Conservation (phyloP, 805 yeast species). For the Wickerhamiella allomyrinae region DNA sequence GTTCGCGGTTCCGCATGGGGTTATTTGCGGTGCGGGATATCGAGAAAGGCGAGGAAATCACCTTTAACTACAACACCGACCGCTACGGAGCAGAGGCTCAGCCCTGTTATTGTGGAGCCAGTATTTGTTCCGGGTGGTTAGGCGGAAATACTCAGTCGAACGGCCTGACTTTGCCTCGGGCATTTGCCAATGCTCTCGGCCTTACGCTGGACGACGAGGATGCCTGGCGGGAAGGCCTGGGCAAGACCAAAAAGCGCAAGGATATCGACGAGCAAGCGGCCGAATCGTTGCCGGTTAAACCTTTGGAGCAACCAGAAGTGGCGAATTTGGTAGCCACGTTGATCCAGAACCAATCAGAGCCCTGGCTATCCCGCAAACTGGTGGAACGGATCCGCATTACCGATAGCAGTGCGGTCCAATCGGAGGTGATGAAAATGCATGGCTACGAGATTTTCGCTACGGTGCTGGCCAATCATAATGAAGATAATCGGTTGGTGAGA, state of each 20-base stretch:
- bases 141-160: conserved; percentile 98
- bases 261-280: conserved; percentile 32
- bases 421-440: conserved; percentile 58
- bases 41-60: conserved; percentile 69
- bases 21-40: conserved; percentile 74
- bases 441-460: conserved; percentile 71
- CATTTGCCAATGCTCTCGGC: conserved; percentile 74
- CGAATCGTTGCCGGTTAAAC: conserved; percentile 38
- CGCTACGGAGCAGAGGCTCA: conserved; percentile 92
- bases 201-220: conserved; percentile 49
- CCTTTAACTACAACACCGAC: conserved; percentile 88
- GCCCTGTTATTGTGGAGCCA: conserved; percentile 86
- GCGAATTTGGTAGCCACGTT: conserved; percentile 68
- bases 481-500: conserved; percentile 30
- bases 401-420: conserved; percentile 36
- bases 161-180: conserved; percentile 73
- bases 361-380: conserved; percentile 46
- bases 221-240: conserved; percentile 24
- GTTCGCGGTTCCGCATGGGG: conserved; percentile 83
- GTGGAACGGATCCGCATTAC: conserved; percentile 51
- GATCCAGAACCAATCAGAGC: conserved; percentile 49
- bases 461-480: conserved; percentile 32
- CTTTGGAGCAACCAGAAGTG: conserved; percentile 45
- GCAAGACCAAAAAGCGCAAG: conserved; percentile 29
- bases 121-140: conserved; percentile 80